These are phyloP conservation scores for Musa beccarii DNA, from an alignment of 176 grass and related monocot species.

Conservation along the genomic window DNA sequence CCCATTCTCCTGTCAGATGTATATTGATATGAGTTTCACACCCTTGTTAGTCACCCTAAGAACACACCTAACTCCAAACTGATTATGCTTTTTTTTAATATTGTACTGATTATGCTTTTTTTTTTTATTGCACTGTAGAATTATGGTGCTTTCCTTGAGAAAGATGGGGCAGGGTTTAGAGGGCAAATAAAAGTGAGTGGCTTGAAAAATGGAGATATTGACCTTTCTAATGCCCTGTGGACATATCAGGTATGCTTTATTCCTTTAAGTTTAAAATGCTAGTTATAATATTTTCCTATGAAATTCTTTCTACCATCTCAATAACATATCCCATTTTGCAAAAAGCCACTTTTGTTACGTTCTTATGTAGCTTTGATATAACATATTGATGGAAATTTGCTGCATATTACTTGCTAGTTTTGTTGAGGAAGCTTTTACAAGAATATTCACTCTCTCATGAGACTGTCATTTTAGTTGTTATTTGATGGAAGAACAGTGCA, in stretches of 20 bases:
- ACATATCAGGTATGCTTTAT: conserved; percentile 69
- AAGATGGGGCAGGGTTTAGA: conserved; percentile 95
- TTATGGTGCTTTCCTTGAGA: conserved; percentile 98
- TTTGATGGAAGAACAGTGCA: no score
- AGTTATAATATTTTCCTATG: background rate
- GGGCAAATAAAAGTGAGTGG: conserved; percentile 83
- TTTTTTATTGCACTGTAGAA: conserved; percentile 44
- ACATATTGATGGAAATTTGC: background rate
- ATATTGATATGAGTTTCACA: background rate
- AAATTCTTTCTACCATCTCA: background rate
- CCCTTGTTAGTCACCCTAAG: background rate
- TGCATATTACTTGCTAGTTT: no score
- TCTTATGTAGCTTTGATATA: background rate
- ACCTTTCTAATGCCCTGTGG: conserved; percentile 69
- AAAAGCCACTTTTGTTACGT: background rate
- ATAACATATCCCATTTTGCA: background rate
- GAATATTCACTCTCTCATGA: no score
- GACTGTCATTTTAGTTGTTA: no score
- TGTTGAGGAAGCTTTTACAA: no score
- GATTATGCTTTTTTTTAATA: background rate
- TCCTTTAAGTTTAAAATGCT: background rate
- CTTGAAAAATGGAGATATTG: conserved; percentile 57
- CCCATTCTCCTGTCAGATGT: background rate
- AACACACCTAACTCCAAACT: background rate
- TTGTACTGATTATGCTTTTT: background rate